Evolutionary conservation across 805 yeast species (phyloP).

Genomic region (Ogataea thermomethanolica): DNA sequence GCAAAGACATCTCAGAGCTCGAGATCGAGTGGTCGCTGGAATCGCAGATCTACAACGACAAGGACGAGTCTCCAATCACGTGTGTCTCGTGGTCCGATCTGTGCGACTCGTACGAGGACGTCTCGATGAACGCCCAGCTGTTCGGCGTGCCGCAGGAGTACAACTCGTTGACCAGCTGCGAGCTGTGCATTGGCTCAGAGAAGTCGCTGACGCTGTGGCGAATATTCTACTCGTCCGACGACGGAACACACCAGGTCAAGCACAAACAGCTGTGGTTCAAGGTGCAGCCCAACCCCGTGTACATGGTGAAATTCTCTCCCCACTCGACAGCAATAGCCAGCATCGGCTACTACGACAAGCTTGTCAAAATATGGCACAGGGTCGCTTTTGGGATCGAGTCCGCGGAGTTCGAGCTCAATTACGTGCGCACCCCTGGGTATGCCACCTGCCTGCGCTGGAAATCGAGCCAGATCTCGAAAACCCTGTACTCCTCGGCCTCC

Average conservation of each 20-base stretch:
- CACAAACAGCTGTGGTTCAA: conserved; percentile 42
- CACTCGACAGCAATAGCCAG: conserved; percentile 67
- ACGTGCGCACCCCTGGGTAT: conserved; percentile 60
- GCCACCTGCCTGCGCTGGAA: conserved; percentile 63
- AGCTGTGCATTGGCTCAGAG: conserved; percentile 59
- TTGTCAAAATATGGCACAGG: conserved; percentile 78
- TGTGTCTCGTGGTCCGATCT: conserved; percentile 36
- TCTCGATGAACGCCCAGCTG: conserved; percentile 24
- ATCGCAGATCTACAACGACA: conserved; percentile 19
- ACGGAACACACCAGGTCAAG: conserved; percentile 19
- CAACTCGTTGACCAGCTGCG: conserved; percentile 40
- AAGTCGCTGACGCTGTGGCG: conserved; percentile 51
- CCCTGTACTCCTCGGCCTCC: conserved; percentile 10
- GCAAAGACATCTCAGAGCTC: conserved; percentile 30
- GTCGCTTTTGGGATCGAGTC: conserved; percentile 62
- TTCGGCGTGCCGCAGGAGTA: conserved; percentile 33
- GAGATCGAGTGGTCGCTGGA: conserved; percentile 33
- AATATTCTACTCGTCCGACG: conserved; percentile 29
- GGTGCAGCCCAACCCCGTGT: conserved; percentile 59
- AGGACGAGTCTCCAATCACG: conserved; percentile 27
- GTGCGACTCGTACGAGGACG: conserved; percentile 29
- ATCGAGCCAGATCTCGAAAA: conserved; percentile 1
- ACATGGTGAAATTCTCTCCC: conserved; percentile 55
- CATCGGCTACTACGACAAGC: conserved; percentile 56
- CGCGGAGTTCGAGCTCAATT: conserved; percentile 62